Evolutionary conservation across 257 asterid species (phyloP), one percentile per base, ranked within the genome.

Genomic region (Nicotiana obtusifolia): DNA sequence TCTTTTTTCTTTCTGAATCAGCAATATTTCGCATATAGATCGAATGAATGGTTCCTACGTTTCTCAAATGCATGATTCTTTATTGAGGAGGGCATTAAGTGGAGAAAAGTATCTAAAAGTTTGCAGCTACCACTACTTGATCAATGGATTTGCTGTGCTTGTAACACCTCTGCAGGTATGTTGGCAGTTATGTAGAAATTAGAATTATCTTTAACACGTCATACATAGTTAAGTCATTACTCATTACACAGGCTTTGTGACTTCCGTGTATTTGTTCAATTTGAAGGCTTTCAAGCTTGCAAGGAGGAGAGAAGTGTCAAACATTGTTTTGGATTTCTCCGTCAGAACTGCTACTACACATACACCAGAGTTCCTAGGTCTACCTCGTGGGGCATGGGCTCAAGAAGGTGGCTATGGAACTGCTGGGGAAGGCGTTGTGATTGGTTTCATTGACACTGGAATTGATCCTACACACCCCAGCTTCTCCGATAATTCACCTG

Each of bases 331-430:
- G 88, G 99, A 96, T 87, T 96, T 87, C 92, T 88, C 98, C 7
- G 97, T 96, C 2, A 88, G 93, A 82, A 92, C 97, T 10, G 97
- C 94, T 22, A 96, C 98, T 31, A 96, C 99, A 19, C 97, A 96
- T 81, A 96, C 99, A n/a, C 99, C 99, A 7, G 93, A 94, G 85
- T 96, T 96, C 86, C 93, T 94, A 64, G 99, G 98, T 83, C 91
- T 96, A 67, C 98, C 99, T 13, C 88, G 88, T 81, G 99, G 99
- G 60, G 99, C 99, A 22, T 96, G 99, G 99, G 93, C 90, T n/a
- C 88, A 88, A 87, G 94, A 94, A 83, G 99, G 99, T 37, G 99
- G 99, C 44, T 90, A 89, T 81, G 94, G 88, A 85, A 89, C 89
- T 41, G 98, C 99, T 8, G 99, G 99, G 66, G 98, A 90, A 89